Evolutionary conservation across 2,329 filamentous ascomycete species (phyloP).

Genomic region (Fusarium neocosmosporiellum): DNA sequence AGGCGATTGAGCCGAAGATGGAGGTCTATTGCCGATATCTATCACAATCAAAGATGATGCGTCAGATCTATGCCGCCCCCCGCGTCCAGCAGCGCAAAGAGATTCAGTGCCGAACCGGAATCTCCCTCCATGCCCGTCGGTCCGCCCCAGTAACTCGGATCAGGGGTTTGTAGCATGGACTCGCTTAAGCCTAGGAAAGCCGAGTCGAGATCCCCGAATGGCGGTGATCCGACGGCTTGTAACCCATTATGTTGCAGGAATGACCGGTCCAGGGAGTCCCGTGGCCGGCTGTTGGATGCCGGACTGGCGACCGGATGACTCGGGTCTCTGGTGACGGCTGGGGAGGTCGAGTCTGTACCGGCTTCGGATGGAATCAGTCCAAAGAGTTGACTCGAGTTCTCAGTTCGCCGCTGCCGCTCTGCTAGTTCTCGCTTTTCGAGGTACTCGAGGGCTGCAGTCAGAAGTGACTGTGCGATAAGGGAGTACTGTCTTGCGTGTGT

Average conservation of each 20-base stretch:
- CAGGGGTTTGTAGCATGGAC: constrained; percentile 54
- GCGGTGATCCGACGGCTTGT: constrained; percentile 45
- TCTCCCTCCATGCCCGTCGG: constrained; percentile 55
- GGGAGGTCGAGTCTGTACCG: constrained; percentile 15
- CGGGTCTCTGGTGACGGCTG: constrained; percentile 15
- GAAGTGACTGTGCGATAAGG: constrained; percentile 63
- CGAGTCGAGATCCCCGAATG: constrained; percentile 51
- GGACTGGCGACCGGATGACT: constrained; percentile 29
- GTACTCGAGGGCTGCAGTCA: constrained; percentile 58
- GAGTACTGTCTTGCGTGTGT: constrained; percentile 65
- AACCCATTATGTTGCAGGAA: constrained; percentile 43
- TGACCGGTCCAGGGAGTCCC: constrained; percentile 43
- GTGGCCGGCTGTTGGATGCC: constrained; percentile 11
- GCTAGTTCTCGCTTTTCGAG: constrained; percentile 60
- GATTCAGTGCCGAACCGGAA: constrained; percentile 58
- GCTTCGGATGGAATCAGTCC: constrained; percentile 55
- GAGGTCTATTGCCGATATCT: not conserved
- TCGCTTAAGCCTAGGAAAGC: constrained; percentile 53
- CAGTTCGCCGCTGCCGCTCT: constrained; percentile 59
- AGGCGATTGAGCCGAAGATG: not conserved
- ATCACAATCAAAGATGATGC: constrained; percentile 47
- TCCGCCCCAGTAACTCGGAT: constrained; percentile 53
- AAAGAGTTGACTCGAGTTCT: constrained; percentile 64
- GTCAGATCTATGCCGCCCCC: constrained; percentile 65
- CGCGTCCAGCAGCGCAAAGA: constrained; percentile 63